These are phyloP conservation scores for Salix exigua DNA, from an alignment of 345 rosid species.

Conservation along the genomic window DNA sequence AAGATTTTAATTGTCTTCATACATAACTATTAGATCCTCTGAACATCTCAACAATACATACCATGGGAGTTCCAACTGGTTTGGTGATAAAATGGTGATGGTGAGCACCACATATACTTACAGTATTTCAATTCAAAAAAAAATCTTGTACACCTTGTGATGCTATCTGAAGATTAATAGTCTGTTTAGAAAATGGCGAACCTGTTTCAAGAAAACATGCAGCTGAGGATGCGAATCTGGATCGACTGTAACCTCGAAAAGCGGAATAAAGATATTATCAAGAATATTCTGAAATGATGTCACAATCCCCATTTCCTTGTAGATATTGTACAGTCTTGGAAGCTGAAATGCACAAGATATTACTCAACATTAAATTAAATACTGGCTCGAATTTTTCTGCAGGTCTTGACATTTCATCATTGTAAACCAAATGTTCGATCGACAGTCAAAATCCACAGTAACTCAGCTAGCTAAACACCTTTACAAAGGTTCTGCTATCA, in stretches of 20 bases:
- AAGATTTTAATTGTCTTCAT: not conserved
- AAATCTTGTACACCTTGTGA: not conserved
- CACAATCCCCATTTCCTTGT: slow-evolving; percentile 99
- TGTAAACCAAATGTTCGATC: not conserved
- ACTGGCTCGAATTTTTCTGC: not conserved
- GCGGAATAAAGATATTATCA: slow-evolving; percentile 93
- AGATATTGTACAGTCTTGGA: slow-evolving; percentile 87
- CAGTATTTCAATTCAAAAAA: not conserved
- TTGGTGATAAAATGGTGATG: not conserved
- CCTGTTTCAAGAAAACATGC: slow-evolving; percentile 97
- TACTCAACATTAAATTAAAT: not conserved
- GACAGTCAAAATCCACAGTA: not conserved
- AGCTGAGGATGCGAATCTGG: slow-evolving; percentile 99
- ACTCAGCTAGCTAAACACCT: not conserved
- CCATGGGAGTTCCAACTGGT: not conserved
- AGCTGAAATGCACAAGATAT: slow-evolving; percentile 43
- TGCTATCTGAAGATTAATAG: not conserved
- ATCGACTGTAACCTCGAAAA: slow-evolving; percentile 94
- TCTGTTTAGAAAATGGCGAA: slow-evolving; percentile 17
- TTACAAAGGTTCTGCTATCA: not conserved
- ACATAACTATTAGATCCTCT: not conserved
- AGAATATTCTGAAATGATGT: slow-evolving; percentile 98
- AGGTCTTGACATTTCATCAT: slow-evolving; percentile 1
- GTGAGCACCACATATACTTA: not conserved
- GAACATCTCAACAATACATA: not conserved